These are phyloP conservation scores for Quercus lobata DNA, from an alignment of 331 rosid genomes.

Conservation along the genomic window DNA sequence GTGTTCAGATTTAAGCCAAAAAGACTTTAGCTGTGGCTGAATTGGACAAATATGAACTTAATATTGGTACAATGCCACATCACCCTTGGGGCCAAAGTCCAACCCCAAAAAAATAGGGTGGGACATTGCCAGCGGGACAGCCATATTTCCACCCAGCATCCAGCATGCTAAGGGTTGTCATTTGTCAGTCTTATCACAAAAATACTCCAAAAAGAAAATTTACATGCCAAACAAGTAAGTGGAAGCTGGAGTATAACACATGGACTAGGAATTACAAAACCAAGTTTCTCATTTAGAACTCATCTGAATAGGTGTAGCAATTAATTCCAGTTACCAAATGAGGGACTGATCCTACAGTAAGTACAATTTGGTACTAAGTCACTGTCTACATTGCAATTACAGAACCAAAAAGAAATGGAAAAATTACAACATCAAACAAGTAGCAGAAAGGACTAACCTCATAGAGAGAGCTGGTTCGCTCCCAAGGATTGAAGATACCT, in stretches of 20 bases:
- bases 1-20: background rate
- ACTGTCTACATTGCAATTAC: background rate
- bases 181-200: background rate
- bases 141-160: background rate
- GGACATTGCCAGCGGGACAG: background rate
- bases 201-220: background rate
- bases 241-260: background rate
- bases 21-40: background rate
- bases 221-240: background rate
- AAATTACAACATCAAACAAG: slow-evolving; percentile 3
- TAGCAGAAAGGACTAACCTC: slow-evolving; percentile 52
- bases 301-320: background rate
- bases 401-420: background rate
- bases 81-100: background rate
- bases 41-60: background rate
- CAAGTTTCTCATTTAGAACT: background rate
- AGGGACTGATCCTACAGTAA: background rate
- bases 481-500: slow-evolving; percentile 78
- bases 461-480: slow-evolving; percentile 66
- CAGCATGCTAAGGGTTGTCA: background rate
- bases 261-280: background rate
- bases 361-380: no score
- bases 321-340: background rate
- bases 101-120: background rate
- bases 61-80: background rate